Base-by-base conservation (phyloP, 805 yeast genomes). In the Sungouiozyma ichnusensis region DNA sequence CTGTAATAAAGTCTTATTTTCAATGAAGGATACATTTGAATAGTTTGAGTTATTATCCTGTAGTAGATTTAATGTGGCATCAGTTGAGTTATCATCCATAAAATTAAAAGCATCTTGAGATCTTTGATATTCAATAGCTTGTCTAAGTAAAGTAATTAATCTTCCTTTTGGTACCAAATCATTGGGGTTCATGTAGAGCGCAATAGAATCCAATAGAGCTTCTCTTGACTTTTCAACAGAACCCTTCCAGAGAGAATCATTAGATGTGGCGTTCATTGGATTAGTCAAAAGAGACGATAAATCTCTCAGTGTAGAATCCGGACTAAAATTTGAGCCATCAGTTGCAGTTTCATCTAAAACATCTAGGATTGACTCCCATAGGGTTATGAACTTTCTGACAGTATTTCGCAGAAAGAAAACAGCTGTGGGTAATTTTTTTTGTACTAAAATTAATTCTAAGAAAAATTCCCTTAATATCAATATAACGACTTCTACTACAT, bases 131-230 rank as follows among this genome's bases (percentile, higher is more conserved):
- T 60, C 52, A 14, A 71, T 54, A 0, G 85, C 73, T 48, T 79
- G 81, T 13, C 65, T 59, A 11, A 79, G 50, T 19, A 80, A 54
- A 4, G 72, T 64, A 16, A 72, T 64, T 8, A 80, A 55, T 24
- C 85, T 60, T 20, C 66, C 68, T 39, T 72, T 67, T 0, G 85
- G 79, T 3, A 75, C 69, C 62, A 74, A 60, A 39, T 70, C 71
- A 40, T 71, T 66, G 1, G 82, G 73, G 13, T 77, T 70, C 16
- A 79, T 65, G 48, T 64, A 64, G 31, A 59, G 53, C 32, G 74
- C 64, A 1, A 79, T 65, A 33, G 67, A 65, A 7, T 62, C 56
- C 6, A 74, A 54, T 29, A 78, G 48, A 5, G 49, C 35, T 11
- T 54, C 52, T 43, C 83, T 61, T 7, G 81, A 68, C 6, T 43